Conservation (phyloP, 352 stramenopile genomes). For the Phytophthora fragariaefolia region DNA sequence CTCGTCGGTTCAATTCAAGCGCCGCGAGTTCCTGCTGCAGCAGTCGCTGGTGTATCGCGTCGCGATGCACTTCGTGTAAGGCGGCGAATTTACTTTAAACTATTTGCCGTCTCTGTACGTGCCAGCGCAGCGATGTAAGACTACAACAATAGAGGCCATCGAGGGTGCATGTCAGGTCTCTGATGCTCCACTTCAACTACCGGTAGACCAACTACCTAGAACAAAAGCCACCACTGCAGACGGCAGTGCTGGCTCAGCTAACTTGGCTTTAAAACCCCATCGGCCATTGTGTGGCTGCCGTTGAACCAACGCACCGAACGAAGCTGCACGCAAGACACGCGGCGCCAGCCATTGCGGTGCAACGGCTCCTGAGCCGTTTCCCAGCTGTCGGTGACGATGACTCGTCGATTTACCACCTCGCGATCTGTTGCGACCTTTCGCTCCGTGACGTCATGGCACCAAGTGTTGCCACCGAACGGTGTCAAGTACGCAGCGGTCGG, state of each 20-base stretch:
- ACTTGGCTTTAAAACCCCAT: neutral
- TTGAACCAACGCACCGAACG: no score
- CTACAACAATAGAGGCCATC: slow-evolving; percentile 16
- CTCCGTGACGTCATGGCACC: neutral
- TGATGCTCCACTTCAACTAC: neutral
- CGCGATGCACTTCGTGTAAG: slow-evolving; percentile 81
- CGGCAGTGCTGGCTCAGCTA: no score
- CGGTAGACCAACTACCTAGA: neutral
- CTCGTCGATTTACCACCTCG: slow-evolving; percentile 19
- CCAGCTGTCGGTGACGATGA: slow-evolving; percentile 11
- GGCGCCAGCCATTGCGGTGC: slow-evolving; percentile 3
- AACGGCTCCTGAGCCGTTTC: slow-evolving; percentile 17
- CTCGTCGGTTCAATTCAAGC: slow-evolving; percentile 75
- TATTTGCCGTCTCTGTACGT: slow-evolving; percentile 12
- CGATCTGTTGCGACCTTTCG: slow-evolving; percentile 21
- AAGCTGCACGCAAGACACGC: neutral
- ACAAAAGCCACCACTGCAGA: no score
- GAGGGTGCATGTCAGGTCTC: neutral
- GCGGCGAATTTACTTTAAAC: slow-evolving; percentile 5
- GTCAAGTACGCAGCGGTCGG: slow-evolving; percentile 9
- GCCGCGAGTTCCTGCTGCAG: slow-evolving; percentile 77
- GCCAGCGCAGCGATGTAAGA: slow-evolving; percentile 6
- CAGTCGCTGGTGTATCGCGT: slow-evolving; percentile 86
- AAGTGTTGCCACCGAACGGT: slow-evolving; percentile 23
- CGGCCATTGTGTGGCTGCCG: neutral